Conservation (phyloP, 2,329 filamentous ascomycete genomes). For the Ophiostoma novo-ulmi region DNA sequence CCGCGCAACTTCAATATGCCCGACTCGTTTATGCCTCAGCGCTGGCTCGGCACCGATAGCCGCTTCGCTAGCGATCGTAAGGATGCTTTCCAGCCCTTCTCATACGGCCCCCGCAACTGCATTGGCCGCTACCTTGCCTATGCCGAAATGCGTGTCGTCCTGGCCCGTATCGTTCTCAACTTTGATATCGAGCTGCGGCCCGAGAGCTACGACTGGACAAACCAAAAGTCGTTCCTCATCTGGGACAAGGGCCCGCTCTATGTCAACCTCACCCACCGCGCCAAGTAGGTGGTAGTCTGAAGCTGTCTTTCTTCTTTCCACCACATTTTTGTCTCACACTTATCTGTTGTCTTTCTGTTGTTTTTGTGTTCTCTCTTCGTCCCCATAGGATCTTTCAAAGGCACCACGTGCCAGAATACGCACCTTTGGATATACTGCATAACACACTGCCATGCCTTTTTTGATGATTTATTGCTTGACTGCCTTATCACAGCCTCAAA, state of each 20-base stretch:
- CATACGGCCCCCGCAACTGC: constrained; percentile 46
- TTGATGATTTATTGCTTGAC: too few relatives aligned
- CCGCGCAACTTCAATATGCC: constrained; percentile 39
- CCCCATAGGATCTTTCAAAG: background rate
- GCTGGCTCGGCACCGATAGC: constrained; percentile 39
- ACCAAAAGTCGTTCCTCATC: constrained; percentile 38
- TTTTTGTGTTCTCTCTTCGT: background rate
- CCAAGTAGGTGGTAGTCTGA: background rate
- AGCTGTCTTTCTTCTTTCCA: background rate
- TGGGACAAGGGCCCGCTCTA: constrained; percentile 40
- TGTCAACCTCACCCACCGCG: constrained; percentile 23
- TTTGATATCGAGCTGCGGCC: constrained; percentile 44
- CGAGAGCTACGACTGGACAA: constrained; percentile 37
- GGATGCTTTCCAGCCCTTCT: constrained; percentile 45
- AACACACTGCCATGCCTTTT: too few relatives aligned
- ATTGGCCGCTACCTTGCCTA: constrained; percentile 48
- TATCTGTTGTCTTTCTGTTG: background rate
- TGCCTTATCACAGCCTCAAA: background rate
- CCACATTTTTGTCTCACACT: background rate
- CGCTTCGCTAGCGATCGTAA: constrained; percentile 41
- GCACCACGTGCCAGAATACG: background rate
- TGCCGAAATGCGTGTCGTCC: constrained; percentile 46
- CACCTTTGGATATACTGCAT: background rate
- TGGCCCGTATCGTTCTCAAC: constrained; percentile 45
- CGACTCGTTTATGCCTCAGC: constrained; percentile 43